These are phyloP conservation scores for Didymellaceae sp. DNA, from an alignment of 2,329 filamentous ascomycete genomes.

Conservation along the genomic window DNA sequence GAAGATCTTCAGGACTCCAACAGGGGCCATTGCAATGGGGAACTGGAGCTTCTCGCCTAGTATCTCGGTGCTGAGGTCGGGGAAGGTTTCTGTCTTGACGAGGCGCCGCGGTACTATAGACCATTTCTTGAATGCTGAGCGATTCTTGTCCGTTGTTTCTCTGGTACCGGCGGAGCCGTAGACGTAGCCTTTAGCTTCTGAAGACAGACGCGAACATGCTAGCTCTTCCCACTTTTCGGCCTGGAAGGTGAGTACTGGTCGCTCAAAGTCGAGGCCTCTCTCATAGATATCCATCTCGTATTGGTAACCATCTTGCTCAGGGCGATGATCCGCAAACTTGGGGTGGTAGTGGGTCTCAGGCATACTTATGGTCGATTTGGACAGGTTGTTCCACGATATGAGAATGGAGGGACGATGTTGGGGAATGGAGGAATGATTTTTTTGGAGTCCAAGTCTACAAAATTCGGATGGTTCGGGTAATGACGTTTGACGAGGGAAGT, in stretches of 20 bases:
- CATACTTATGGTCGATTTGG: conserved; percentile 14
- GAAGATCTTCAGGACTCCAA: conserved; percentile 71
- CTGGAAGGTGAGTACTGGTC: conserved; percentile 44
- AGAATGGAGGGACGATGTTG: background rate
- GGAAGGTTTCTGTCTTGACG: conserved; percentile 21
- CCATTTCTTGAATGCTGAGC: conserved; percentile 33
- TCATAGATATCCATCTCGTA: conserved; percentile 43
- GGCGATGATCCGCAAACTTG: conserved; percentile 16
- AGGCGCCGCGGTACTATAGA: conserved; percentile 28
- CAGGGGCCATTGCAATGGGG: conserved; percentile 67
- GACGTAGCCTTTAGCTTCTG: conserved; percentile 44
- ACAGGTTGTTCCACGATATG: background rate
- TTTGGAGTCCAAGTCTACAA: background rate
- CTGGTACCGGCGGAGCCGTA: conserved; percentile 42
- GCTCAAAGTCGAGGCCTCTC: conserved; percentile 42
- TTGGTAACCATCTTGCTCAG: conserved; percentile 25
- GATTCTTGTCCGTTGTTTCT: conserved; percentile 42
- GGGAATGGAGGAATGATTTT: background rate
- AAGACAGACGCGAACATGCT: conserved; percentile 36
- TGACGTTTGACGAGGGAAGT: too few species aligned
- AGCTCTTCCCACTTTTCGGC: conserved; percentile 28
- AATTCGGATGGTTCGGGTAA: conserved; percentile 2
- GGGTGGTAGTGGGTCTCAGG: conserved; percentile 20
- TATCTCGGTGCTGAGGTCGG: conserved; percentile 29
- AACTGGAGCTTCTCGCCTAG: conserved; percentile 53